Evolutionary conservation across 228 moss, liverwort and hornwort genomes (phyloP), one percentile per base, ranked within the genome.

Genomic region (Sphagnum fallax): DNA sequence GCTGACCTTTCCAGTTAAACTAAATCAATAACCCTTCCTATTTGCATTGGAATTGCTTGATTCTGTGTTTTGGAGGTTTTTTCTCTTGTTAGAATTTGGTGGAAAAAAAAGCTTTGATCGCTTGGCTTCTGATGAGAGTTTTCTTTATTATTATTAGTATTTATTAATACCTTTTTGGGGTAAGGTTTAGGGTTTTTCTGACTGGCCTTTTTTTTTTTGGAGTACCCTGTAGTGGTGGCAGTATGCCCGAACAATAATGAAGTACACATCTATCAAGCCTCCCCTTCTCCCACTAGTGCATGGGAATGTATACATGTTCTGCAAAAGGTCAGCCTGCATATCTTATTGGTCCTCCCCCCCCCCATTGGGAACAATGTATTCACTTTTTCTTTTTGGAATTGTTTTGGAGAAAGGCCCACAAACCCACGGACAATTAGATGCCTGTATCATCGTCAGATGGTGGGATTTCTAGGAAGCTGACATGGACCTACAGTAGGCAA

Each of bases 241-340:
- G 79, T 98, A 49, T 92, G 94, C 75, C 92, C 92, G 72, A 91
- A 94, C 71, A 94, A 60, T 67, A 89, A 79, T 79, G 98, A 98
- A 78, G 98, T 98, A 51, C 94, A 98, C 78, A 90, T 98, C 47
- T 98, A 98, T 64, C 87, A 76, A 65, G 94, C 92, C 67, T 90
- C 98, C 71, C 73, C 89, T 65, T 55, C 86, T 70, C 75, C 92
- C 10, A 86, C 79, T 49, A 72, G 92, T 51, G 80, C 79, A 51
- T 98, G 98, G 98, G 92, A 98, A 81, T 79, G 86, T 62, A 67
- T 90, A 16, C 77, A 91, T 78, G 83, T 94, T 64, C 87, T 98
- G 66, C 88, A 87, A 64, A 94, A 98, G 97, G 97, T 93, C 13
- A 11, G 69, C 16, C 48, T 0, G 59, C 67, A 48, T 75, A 49